Evolutionary conservation across 2,329 filamentous ascomycete species (phyloP), one percentile per base, ranked within the genome.

Genomic region (Apiospora saccharicola): DNA sequence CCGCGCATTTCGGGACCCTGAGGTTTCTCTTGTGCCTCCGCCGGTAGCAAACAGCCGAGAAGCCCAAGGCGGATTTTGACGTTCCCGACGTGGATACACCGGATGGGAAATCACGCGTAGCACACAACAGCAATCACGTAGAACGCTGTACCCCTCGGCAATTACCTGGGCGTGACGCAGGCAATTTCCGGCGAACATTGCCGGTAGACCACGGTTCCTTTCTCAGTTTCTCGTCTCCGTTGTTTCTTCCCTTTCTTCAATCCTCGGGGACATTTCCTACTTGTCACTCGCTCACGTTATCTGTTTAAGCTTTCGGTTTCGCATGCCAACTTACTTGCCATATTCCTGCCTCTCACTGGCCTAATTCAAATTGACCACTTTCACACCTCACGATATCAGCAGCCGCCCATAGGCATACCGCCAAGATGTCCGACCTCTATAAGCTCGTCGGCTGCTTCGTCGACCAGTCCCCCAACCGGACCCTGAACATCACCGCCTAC

Each of bases 161-260:
- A 64, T 64, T 64, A 41, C 57, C 57, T 64, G 10, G 8, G 34
- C 41, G 57, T 64, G 22, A 64, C 57, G 57, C 34, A 41, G 30
- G 57, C 34, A 64, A 64, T 64, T 64, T 64, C 57, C 41, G 8
- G 30, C 53, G 53, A n/a, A n/a, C n/a, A n/a, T n/a, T n/a, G n/a
- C n/a, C n/a, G n/a, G n/a, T n/a, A n/a, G n/a, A n/a, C n/a, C n/a
- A n/a, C n/a, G n/a, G n/a, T n/a, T n/a, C n/a, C n/a, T 37, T 37
- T 37, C 34, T 7, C 34, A 37, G 34, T 34, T 41, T 19, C 19
- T n/a, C n/a, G n/a, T n/a, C n/a, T n/a, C n/a, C n/a, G n/a, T n/a
- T n/a, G n/a, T n/a, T n/a, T n/a, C n/a, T n/a, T n/a, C n/a, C n/a
- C n/a, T n/a, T n/a, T n/a, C n/a, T n/a, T 13, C 57, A 13, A 12